Conservation (phyloP, 2,329 filamentous ascomycete genomes). For the Colletotrichum coccodes region DNA sequence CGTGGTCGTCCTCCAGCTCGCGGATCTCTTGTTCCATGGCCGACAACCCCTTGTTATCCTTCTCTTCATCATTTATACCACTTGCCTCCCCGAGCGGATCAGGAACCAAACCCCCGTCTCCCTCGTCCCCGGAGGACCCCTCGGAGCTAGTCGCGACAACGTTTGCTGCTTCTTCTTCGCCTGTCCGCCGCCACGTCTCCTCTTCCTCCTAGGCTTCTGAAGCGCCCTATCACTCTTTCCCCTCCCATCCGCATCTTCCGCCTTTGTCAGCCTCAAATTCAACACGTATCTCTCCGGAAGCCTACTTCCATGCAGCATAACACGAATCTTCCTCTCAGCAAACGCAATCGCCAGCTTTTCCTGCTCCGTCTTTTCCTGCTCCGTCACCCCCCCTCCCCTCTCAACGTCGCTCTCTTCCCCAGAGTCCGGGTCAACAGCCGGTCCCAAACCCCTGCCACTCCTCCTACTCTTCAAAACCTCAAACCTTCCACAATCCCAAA, state of each 20-base stretch:
- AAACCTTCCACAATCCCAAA: slow-evolving; percentile 73
- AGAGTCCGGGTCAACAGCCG: slow-evolving; percentile 43
- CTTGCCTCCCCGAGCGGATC: slow-evolving; percentile 22
- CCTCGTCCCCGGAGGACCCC: slow-evolving; percentile 16
- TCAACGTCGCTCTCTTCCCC: slow-evolving; percentile 32
- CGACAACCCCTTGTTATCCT: slow-evolving; percentile 39
- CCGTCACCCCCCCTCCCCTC: slow-evolving; percentile 36
- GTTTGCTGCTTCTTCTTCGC: neutral
- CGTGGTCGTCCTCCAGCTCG: slow-evolving; percentile 61
- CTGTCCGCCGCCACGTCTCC: neutral
- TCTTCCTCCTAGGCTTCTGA: slow-evolving; percentile 2
- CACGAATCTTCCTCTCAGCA: slow-evolving; percentile 63
- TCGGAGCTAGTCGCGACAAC: slow-evolving; percentile 20
- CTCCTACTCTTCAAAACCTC: slow-evolving; percentile 57
- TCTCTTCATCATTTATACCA: slow-evolving; percentile 19
- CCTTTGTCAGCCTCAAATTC: slow-evolving; percentile 60
- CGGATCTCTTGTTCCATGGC: slow-evolving; percentile 52
- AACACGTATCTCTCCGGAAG: slow-evolving; percentile 65
- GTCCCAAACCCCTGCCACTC: slow-evolving; percentile 41
- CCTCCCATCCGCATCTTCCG: slow-evolving; percentile 49
- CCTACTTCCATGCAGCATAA: slow-evolving; percentile 63
- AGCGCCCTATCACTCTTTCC: slow-evolving; percentile 36
- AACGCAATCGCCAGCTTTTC: slow-evolving; percentile 63
- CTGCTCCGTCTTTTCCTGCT: slow-evolving; percentile 58
- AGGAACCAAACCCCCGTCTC: slow-evolving; percentile 40